phyloP scores from a whole-genome alignment of 768 basidiomycete species.

The Pulveroboletus frians region DNA sequence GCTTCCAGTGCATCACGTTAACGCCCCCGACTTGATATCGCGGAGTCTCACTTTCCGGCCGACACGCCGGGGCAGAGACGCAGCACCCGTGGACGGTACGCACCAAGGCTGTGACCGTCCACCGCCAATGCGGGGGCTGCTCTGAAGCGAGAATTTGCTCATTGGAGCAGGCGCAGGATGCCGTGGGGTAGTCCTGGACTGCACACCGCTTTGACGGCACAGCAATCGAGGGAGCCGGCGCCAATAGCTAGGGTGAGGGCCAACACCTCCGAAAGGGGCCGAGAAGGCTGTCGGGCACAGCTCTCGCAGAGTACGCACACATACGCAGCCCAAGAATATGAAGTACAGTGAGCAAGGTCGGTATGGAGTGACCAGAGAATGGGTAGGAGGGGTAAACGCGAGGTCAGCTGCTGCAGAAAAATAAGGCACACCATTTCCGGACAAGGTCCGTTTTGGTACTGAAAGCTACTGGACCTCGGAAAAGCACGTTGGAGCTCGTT shows the following conservation, averaged over 20 bases:
- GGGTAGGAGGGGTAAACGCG: neutral
- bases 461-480: neutral
- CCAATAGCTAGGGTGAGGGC: neutral
- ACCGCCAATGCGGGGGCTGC: conserved; percentile 11
- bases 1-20: conserved; percentile 29
- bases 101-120: conserved; percentile 20
- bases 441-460: conserved; percentile 4
- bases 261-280: neutral
- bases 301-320: neutral
- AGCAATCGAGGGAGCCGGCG: conserved; percentile 9
- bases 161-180: conserved; percentile 12
- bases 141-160: neutral
- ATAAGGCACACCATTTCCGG: conserved; percentile 24
- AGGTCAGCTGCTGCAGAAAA: conserved; percentile 6
- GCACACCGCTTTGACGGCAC: conserved; percentile 23
- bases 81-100: conserved; percentile 6
- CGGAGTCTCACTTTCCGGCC: conserved; percentile 9
- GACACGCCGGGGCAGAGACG: conserved; percentile 1
- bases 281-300: neutral
- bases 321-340: neutral
- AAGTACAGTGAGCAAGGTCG: neutral
- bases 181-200: conserved; percentile 14
- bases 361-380: neutral
- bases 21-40: neutral
- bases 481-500: conserved; percentile 8